Base-by-base conservation (phyloP, 2,329 filamentous ascomycete genomes). In the Xylariales sp. region DNA sequence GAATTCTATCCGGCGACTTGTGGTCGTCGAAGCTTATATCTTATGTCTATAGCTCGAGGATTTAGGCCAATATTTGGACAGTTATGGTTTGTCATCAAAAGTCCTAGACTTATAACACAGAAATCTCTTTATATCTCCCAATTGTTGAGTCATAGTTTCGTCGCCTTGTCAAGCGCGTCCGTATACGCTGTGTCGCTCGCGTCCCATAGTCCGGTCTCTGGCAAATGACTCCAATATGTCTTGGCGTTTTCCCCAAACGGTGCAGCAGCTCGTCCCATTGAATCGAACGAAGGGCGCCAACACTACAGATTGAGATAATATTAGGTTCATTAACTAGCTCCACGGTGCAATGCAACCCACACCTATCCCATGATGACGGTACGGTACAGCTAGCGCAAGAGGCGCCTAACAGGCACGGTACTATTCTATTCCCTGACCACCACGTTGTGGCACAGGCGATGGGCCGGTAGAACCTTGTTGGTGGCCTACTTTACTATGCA, bases 371-470 rank as follows among this genome's bases (percentile, higher is more conserved):
- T 43, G 54, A 52, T 48, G 54, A 50, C 32, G 53, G 45, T 34
- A 49, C 30, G 18, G 49, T 39, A 39, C 8, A 39, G 10, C 36
- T 39, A 39, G 16, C 18, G 48, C 39, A 14, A 48, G 48, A 30
- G 28, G 32, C 32, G 30, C 18, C 9, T 34, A 36, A 30, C 32
- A 14, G 16, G 9, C 28, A 58, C 16, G 43, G 30, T 16, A 23
- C n/a, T 14, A 30, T 16, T 50, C 55, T 61, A 57, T 61, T 56
- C 50, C 55, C 34, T 64, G 50, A 34, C 18, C 14, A 61, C 55
- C 60, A 61, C 55, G 49, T 64, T 64, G 34, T 49, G 23, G 36
- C 18, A 43, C 55, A 56, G 28, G 54, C 52, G 8, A 55, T 62
- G 16, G 49, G 28, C 10, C 34, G 4, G 18, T 16, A 18, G 34